Evolutionary conservation across 164 flowering plant species (phyloP), one percentile per base, ranked within the genome.

Genomic region (Saururus chinensis): DNA sequence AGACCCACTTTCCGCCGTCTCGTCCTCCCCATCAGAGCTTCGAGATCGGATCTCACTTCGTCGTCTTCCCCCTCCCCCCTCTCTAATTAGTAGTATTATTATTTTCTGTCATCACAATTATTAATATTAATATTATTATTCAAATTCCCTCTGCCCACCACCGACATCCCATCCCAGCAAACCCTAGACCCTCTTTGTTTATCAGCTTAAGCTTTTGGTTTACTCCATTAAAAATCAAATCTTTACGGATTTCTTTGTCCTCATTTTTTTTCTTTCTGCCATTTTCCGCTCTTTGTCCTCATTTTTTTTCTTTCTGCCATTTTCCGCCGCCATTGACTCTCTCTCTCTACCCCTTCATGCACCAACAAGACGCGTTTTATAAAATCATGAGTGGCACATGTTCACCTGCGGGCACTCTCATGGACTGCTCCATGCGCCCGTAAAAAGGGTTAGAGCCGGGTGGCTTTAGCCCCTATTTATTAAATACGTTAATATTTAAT

Each of bases 321-420:
- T 55, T 54, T 53, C 69, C 64, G 48, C 66, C 60, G 69, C 65
- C 66, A 23, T 48, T 62, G 61, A 20, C 45, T 60, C 49, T 56
- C 25, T 23, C 53, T 40, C 35, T 25, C 66, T 51, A 22, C 25
- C 56, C 19, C 41, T 13, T 17, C 22, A 51, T n/a, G n/a, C n/a
- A n/a, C n/a, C n/a, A n/a, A n/a, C n/a, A n/a, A n/a, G n/a, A n/a
- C n/a, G n/a, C n/a, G n/a, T n/a, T n/a, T n/a, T n/a, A n/a, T n/a
- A n/a, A n/a, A n/a, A n/a, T n/a, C n/a, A 30, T 30, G 37, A 30
- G 6, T 30, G 37, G 37, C 37, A 30, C 37, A 30, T 30, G 37
- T 30, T 30, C 37, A 30, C 37, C 37, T 30, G 37, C 37, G 37
- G 37, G n/a, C n/a, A n/a, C n/a, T n/a, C n/a, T n/a, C n/a, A n/a